Evolutionary conservation across 2,329 filamentous ascomycete genomes (phyloP), one percentile per base, ranked within the genome.

Genomic region (Aspergillus tanneri): DNA sequence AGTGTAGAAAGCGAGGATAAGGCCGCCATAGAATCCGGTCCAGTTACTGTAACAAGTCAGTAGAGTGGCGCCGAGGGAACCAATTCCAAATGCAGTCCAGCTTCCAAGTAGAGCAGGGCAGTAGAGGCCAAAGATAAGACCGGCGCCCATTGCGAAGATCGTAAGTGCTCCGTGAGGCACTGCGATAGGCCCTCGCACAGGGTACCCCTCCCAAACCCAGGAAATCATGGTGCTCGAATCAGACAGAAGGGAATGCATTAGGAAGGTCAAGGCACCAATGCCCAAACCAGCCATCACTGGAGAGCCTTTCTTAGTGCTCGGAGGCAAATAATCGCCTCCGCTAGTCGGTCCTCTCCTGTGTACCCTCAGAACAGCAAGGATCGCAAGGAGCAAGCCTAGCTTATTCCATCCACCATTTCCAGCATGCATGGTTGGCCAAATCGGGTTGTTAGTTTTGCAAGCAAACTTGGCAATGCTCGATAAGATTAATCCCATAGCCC

Each of bases 201-300:
- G 93, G 62, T 88, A 99, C 5, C 93, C 93, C 60, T 96, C 90
- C 93, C 93, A 99, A 2, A 90, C 90, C 93, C 93, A 99, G 12
- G 91, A 79, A 49, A 97, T 96, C 90, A 99, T 97, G 45, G 93
- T 99, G 74, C 93, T 97, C 0, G 91, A 95, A 67, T 99, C 93
- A 0, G 93, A 96, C 9, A 99, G 80, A 8, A 99, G 77, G 1
- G 91, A 96, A 67, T 97, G 93, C 63, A 97, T 78, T 4, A 82
- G 88, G 63, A 99, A 99, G 64, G 96, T 79, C 6, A 96, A 71
- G 23, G 90, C 92, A 19, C 83, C 90, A 46, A 97, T 71, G 50
- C 93, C 90, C 40, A 93, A 71, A 8, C 85, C 87, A 23, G 90
- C 83, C 35, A 95, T 76, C 5, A 86, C 57, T 0, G 84, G 79